Base-by-base conservation (phyloP, 495 filamentous ascomycete species). In the Aspergillus cavernicola region DNA sequence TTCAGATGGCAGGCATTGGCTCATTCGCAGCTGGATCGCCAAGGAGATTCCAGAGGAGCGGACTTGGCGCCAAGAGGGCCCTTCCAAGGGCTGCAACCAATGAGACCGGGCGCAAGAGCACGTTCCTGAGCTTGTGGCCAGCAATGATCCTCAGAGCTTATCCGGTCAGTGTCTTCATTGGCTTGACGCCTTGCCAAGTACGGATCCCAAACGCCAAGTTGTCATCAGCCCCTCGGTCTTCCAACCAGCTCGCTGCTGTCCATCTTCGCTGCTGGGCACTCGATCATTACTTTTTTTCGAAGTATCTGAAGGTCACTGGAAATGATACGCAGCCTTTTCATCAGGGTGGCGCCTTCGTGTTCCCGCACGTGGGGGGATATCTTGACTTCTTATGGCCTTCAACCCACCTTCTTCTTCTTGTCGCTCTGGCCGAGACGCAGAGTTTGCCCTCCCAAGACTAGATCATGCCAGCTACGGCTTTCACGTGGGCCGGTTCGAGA, bases 121-220 rank as follows among this genome's bases (percentile, higher is more conserved):
- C 57, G 57, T 59, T 59, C 48, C 31, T 48, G 52, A 59, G 26
- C 35, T 47, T 52, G 15, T 59, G 57, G 57, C n/a, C 26, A 29
- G 11, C 33, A 46, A 41, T 32, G 2, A 4, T 20, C 32, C n/a
- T 19, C 31, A 38, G n/a, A n/a, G n/a, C n/a, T n/a, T n/a, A n/a
- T 7, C 23, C 37, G 18, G 23, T 10, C 4, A 12, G 6, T 2
- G 12, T 11, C 4, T 0, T 40, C 1, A 52, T 43, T 52, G 50
- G 50, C 11, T 22, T 26, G 13, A 26, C n/a, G 10, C 43, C 12
- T 3, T 7, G 51, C 38, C 50, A 43, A 43, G 50, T 6, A 13
- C 28, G 41, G 36, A 20, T 22, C 9, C 51, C 16, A 26, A 13
- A 2, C 3, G 28, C 43, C 52, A 54, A 54, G 23, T 44, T 46